phyloP scores from a whole-genome alignment of 106 monocot species.

The Dendrobium chrysotoxum region DNA sequence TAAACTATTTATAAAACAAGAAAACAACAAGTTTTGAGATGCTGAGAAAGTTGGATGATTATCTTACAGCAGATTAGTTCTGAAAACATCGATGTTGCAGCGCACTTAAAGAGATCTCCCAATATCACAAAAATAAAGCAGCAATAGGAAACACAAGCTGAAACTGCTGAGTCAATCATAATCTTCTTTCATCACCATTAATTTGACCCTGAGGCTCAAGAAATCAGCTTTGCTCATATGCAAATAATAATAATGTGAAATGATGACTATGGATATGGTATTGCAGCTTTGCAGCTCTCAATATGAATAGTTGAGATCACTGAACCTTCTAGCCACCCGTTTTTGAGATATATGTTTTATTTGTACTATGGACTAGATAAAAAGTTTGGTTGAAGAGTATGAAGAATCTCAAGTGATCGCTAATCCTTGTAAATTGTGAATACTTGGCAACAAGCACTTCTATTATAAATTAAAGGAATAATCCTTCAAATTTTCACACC shows the following conservation, averaged over 20 bases:
- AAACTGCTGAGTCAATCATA: not conserved
- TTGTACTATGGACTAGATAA: not conserved
- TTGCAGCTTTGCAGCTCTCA: not conserved
- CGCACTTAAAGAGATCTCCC: not conserved
- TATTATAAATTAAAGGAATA: not conserved
- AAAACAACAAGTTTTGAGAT: not conserved
- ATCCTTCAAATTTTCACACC: not conserved
- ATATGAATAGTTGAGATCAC: not conserved
- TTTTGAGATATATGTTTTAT: not conserved
- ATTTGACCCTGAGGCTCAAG: not conserved
- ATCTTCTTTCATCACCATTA: not conserved
- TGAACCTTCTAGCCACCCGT: not conserved
- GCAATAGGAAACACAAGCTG: not conserved
- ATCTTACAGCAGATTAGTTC: constrained; percentile 2
- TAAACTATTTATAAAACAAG: not conserved
- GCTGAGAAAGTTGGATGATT: not conserved
- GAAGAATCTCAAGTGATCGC: not conserved
- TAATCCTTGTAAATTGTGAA: not conserved
- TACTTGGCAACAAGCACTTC: not conserved
- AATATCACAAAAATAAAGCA: not conserved
- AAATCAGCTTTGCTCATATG: not conserved
- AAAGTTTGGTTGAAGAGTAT: not conserved
- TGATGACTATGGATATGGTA: not conserved
- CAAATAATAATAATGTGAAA: not conserved
- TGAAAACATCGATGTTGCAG: not conserved